Evolutionary conservation across 1,284 basidiomycete genomes (phyloP).

Genomic region (Ganoderma lucidum): DNA sequence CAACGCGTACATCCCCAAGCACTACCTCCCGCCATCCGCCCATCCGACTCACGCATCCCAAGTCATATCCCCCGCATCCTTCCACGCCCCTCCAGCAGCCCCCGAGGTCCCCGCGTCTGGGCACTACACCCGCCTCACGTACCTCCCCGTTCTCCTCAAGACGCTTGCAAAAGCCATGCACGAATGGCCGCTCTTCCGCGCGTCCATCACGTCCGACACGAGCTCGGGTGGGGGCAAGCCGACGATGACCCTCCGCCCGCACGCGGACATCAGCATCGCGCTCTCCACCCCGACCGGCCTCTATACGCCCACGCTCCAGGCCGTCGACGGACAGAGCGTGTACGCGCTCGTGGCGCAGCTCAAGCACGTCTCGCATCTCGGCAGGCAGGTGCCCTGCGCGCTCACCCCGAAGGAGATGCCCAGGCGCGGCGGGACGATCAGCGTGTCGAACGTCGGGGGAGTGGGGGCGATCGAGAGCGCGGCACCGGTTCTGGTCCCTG

Average conservation of each 20-base stretch:
- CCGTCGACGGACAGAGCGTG: conserved; percentile 65
- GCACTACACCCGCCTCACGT: conserved; percentile 75
- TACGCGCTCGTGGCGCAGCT: conserved; percentile 74
- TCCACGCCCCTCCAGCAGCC: conserved; percentile 50
- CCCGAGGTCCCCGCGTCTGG: conserved; percentile 52
- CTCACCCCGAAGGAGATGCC: conserved; percentile 73
- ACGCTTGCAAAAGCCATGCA: conserved; percentile 82
- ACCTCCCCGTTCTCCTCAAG: conserved; percentile 89
- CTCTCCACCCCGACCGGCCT: conserved; percentile 86
- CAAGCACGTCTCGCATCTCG: conserved; percentile 66
- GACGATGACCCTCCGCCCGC: conserved; percentile 71
- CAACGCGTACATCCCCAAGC: conserved; percentile 73
- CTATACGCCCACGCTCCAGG: conserved; percentile 85
- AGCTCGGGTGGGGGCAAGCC: conserved; percentile 52
- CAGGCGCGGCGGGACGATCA: conserved; percentile 78
- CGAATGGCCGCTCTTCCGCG: conserved; percentile 85
- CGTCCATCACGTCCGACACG: conserved; percentile 61
- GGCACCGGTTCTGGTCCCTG: conserved; percentile 84
- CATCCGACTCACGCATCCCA: conserved; percentile 37
- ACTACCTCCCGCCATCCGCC: conserved; percentile 57
- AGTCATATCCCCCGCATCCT: conserved; percentile 58
- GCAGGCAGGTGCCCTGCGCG: conserved; percentile 69
- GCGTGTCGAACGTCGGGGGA: conserved; percentile 88
- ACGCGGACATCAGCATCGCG: conserved; percentile 78
- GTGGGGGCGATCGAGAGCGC: conserved; percentile 80